Conservation (phyloP, 495 filamentous ascomycete genomes). For the Podospora appendiculata region DNA sequence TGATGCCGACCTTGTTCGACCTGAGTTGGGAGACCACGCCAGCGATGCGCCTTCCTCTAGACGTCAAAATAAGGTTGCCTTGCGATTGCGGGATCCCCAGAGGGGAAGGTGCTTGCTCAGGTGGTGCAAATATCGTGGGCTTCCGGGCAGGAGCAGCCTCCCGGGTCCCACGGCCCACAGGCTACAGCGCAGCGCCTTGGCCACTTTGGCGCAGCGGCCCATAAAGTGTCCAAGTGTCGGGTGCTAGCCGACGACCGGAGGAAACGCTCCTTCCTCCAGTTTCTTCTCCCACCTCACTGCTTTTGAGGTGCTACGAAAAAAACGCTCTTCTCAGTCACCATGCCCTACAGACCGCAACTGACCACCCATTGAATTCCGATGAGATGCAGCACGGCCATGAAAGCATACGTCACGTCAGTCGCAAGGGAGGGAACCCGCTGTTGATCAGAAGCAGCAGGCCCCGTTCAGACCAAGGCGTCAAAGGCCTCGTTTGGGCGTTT, state of each 20-base stretch:
- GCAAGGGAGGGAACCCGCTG: too few relatives aligned
- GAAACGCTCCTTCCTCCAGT: not conserved
- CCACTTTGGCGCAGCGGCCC: not conserved
- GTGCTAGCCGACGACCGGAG: too few relatives aligned
- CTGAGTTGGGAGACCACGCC: not conserved
- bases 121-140: not conserved
- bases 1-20: not conserved
- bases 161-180: not conserved
- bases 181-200: not conserved
- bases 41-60: not conserved
- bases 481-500: too few relatives aligned
- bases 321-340: too few relatives aligned
- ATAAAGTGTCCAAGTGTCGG: conserved; percentile 2
- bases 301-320: too few relatives aligned
- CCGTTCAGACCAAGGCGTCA: too few relatives aligned
- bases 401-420: too few relatives aligned
- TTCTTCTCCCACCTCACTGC: not conserved
- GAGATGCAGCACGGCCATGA: too few relatives aligned
- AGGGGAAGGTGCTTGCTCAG: not conserved
- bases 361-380: too few relatives aligned
- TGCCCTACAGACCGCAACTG: too few relatives aligned
- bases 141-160: too few relatives aligned
- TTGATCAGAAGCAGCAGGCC: too few relatives aligned
- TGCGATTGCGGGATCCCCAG: not conserved
- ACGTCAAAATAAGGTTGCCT: conserved; percentile 1